Evolutionary conservation across 495 filamentous ascomycete species (phyloP), one percentile per base, ranked within the genome.

Genomic region (Aspergillus cavernicola): DNA sequence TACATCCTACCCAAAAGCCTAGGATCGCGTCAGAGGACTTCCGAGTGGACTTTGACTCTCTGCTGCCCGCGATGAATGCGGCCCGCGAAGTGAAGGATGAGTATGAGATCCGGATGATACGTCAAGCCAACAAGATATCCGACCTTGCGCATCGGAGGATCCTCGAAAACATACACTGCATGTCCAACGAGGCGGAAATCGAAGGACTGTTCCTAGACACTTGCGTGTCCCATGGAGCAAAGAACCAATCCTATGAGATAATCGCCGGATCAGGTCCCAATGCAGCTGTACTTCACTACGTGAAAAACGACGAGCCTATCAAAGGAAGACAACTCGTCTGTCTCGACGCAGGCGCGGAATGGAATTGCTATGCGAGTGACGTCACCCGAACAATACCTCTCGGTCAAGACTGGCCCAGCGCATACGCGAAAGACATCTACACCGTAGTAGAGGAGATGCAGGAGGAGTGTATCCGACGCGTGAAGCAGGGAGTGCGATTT

Each of bases 341-440:
- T 52, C 73, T 96, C 7, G 92, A 97, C 65, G 92, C 91, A 1
- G 91, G 89, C 6, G 81, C 83, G 29, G 92, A 96, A 65, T 95
- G 81, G 79, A 69, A 84, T 11, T 89, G 87, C 66, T 97, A 97
- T 62, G 90, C 90, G n/a, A 84, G 83, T 45, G 92, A 97, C 58
- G 80, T 97, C 31, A 97, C 92, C 0, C 80, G 92, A 5, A 95
- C 92, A 2, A 84, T 95, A 59, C 92, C 92, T 0, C 67, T 95
- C 15, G 59, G 66, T 13, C 83, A 80, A 1, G 64, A 71, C 0
- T 92, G 85, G 78, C 79, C 82, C 1, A 73, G 71, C 46, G 50
- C 62, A 10, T 85, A 93, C 60, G 81, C 81, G 2, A 76, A 76
- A 44, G 76, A 80, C 31, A 85, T 95, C 43, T 89, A 97, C 66